A percentile compares a stretch with the other conserved stretches of the same genome.
These are phyloP conservation scores for Glebionis coronaria DNA, from an alignment of 129 eudicot species.

Conservation along the genomic window DNA sequence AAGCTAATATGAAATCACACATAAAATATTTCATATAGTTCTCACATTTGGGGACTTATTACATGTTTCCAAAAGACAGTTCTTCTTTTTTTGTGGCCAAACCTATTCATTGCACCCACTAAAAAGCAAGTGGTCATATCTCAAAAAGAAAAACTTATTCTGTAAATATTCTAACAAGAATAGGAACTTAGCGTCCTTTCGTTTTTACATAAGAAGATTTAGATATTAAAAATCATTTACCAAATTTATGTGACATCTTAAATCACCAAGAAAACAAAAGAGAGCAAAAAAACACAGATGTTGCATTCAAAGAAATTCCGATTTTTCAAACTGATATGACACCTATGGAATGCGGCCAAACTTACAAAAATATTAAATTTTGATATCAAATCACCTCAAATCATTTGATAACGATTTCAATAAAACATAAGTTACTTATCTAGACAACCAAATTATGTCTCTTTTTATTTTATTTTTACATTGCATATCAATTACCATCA, in stretches of 20 bases:
- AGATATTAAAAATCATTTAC: too few relatives aligned
- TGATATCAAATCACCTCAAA: slow-evolving; percentile 2
- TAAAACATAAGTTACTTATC: not conserved
- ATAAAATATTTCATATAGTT: not conserved
- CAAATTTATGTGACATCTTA: too few relatives aligned
- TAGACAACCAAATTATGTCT: too few relatives aligned
- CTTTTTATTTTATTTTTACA: too few relatives aligned
- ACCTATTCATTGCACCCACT: not conserved
- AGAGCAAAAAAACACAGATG: not conserved
- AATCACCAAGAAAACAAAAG: too few relatives aligned
- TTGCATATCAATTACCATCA: too few relatives aligned
- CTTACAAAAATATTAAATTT: not conserved
- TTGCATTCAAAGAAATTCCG: not conserved
- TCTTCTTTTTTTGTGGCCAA: not conserved
- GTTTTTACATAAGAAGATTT: too few relatives aligned
- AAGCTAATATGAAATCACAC: not conserved
- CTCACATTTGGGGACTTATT: not conserved
- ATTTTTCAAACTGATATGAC: not conserved
- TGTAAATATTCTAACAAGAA: too few relatives aligned
- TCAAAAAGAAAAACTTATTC: not conserved
- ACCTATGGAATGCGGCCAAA: not conserved
- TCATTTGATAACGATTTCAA: not conserved
- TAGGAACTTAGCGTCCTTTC: too few relatives aligned
- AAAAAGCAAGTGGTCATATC: slow-evolving; percentile 2
- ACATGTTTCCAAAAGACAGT: not conserved